Evolutionary conservation across 257 asterid species (phyloP), one percentile per base, ranked within the genome.

Genomic region (Vinca minor): DNA sequence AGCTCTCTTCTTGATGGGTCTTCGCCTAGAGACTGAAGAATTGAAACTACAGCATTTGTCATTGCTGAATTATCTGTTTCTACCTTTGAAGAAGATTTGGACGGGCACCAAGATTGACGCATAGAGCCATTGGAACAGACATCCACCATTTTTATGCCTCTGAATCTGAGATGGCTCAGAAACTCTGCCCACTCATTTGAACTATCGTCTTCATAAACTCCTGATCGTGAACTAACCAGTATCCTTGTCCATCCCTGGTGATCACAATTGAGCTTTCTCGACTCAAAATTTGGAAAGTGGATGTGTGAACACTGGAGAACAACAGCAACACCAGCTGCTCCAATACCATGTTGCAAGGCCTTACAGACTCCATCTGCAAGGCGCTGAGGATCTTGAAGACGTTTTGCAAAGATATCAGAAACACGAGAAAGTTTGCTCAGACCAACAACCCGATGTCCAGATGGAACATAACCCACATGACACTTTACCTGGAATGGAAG

Each of bases 361-460:
- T 75, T 44, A 56, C 91, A 85, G n/a, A 92, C 61, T 71, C 89
- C 95, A 48, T 77, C 50, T 29, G 97, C 96, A 31, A 92, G 75
- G 39, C 94, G 84, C 8, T 82, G 88, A 15, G 98, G 98, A 9
- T 86, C 84, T 77, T 92, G 98, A 31, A 92, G 95, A 4, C 94
- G 95, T 71, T 89, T 92, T 1, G 95, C 94, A 39, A 83, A 92
- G 45, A 84, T 80, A 63, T 89, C 95, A 52, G 98, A 86, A 8
- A 89, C 98, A 46, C 98, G 84, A 29, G 98, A 89, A 69, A 92
- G 86, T 71, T 92, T 92, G 82, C 98, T 92, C 41, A 92, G 80
- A 63, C 98, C 98, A 41, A 92, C 83, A 5, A 92, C 96, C 44
- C 84, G 81, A 31, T 84, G 86, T 32, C 91, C 87, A 2, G 95